Conservation (phyloP, 164 flowering plant species). For the Pachysandra terminalis region DNA sequence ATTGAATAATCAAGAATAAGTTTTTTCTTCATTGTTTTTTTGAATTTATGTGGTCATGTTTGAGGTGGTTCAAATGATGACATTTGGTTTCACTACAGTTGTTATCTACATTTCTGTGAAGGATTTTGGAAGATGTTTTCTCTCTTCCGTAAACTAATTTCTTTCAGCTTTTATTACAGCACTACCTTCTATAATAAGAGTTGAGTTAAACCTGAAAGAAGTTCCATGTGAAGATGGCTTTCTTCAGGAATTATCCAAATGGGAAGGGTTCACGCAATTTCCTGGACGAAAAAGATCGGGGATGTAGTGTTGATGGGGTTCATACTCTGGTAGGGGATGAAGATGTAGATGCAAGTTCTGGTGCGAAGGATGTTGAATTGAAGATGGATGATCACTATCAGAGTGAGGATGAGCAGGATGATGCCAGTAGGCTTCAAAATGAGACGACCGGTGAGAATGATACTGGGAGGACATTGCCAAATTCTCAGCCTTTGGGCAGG, state of each 20-base stretch:
- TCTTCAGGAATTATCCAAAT: conserved; percentile 53
- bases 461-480: conserved; percentile 19
- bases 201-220: conserved; percentile 9
- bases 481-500: conserved; percentile 42
- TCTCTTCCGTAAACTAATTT: not conserved
- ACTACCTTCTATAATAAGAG: not conserved
- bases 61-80: not conserved
- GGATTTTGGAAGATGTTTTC: too few relatives aligned
- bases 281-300: conserved; percentile 42
- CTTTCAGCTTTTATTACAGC: conserved; percentile 5
- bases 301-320: conserved; percentile 25
- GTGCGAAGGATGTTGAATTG: conserved; percentile 55
- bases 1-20: too few relatives aligned
- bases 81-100: too few relatives aligned
- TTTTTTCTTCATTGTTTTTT: too few relatives aligned
- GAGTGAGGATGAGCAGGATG: conserved; percentile 47
- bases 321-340: conserved; percentile 36
- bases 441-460: conserved; percentile 26
- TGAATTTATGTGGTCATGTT: not conserved
- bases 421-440: conserved; percentile 28
- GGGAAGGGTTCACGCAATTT: conserved; percentile 39
- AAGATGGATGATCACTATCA: conserved; percentile 51
- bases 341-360: conserved; percentile 37
- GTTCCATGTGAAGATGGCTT: conserved; percentile 61
- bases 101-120: too few relatives aligned